Evolutionary conservation across 495 filamentous ascomycete species (phyloP), one percentile per base, ranked within the genome.

Genomic region (Podospora anserina): DNA sequence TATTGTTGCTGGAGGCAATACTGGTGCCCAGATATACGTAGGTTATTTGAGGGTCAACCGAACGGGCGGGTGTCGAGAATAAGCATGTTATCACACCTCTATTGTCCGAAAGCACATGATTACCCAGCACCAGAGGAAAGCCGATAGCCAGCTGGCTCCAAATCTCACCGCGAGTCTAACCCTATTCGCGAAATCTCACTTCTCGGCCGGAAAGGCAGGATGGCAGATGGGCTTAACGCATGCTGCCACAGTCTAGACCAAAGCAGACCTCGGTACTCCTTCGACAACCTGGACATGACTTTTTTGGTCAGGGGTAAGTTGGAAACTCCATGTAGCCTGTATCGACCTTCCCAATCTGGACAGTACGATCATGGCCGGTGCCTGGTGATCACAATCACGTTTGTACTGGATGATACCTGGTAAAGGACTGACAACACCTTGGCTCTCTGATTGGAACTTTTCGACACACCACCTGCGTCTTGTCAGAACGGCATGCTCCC

Each of bases 341-440:
- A 58, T 20, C 23, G n/a, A 58, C 55, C 55, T 58, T 58, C 55
- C 55, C 23, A 9, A 58, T 58, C 18, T 5, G 55, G 55, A 20
- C n/a, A 26, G 11, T n/a, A 26, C 3, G 55, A 15, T 58, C n/a
- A 11, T 58, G 55, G 55, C n/a, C 23, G 23, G 23, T 58, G n/a
- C 55, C 55, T 26, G 55, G 55, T 58, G 55, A 58, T 58, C 55
- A n/a, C 13, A 58, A 18, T 58, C 55, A 58, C 55, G 18, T 26
- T 58, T 11, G 3, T 19, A 26, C n/a, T 20, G 11, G 39, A 49
- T 49, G 15, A 49, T 49, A 49, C 39, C 11, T 49, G 39, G 39
- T 49, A 6, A 49, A 49, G 2, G 2, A 49, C 39, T 3, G 39
- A 49, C 30, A 32, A 32, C 2, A 2, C 9, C 13, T 13, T 49